These are phyloP conservation scores for Scutellaria baicalensis DNA, from an alignment of 257 asterid genomes.

Conservation along the genomic window DNA sequence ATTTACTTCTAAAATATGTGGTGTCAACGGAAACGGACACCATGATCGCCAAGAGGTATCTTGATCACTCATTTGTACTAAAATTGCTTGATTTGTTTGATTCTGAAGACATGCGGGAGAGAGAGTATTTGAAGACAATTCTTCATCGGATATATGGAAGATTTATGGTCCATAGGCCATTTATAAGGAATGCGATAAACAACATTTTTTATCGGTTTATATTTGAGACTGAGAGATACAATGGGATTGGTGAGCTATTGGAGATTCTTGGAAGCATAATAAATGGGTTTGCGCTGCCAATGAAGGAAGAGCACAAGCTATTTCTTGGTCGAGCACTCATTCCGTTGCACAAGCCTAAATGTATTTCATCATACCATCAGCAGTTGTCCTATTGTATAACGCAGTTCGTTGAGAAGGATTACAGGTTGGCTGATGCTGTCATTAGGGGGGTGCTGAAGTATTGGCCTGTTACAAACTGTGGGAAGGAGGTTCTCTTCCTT, in stretches of 20 bases:
- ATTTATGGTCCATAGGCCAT: conserved; percentile 92
- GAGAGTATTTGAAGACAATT: conserved; percentile 83
- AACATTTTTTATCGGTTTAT: conserved; percentile 68
- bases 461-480: conserved; percentile 89
- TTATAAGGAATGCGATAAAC: conserved; percentile 77
- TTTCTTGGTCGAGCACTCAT: conserved; percentile 73
- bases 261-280: conserved; percentile 92
- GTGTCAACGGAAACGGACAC: conserved; percentile 68
- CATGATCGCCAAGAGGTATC: conserved; percentile 68
- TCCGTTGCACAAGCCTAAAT: conserved; percentile 80
- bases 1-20: conserved; percentile 61
- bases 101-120: conserved; percentile 83
- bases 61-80: conserved; percentile 77
- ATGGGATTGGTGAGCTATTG: conserved; percentile 69
- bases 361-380: conserved; percentile 61
- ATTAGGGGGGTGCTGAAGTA: conserved; percentile 69
- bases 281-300: conserved; percentile 83
- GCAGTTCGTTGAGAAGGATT: conserved; percentile 87
- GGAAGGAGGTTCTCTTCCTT: conserved; percentile 84
- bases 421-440: conserved; percentile 68
- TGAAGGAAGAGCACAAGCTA: conserved; percentile 92
- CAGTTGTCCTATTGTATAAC: conserved; percentile 71
- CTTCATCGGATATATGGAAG: conserved; percentile 89
- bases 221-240: conserved; percentile 78
- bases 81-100: conserved; percentile 76